A percentile compares a stretch with the other conserved stretches of the same genome.
phyloP scores from a whole-genome alignment of 2,329 filamentous ascomycete species.

The Aspergillus aculeatinus region DNA sequence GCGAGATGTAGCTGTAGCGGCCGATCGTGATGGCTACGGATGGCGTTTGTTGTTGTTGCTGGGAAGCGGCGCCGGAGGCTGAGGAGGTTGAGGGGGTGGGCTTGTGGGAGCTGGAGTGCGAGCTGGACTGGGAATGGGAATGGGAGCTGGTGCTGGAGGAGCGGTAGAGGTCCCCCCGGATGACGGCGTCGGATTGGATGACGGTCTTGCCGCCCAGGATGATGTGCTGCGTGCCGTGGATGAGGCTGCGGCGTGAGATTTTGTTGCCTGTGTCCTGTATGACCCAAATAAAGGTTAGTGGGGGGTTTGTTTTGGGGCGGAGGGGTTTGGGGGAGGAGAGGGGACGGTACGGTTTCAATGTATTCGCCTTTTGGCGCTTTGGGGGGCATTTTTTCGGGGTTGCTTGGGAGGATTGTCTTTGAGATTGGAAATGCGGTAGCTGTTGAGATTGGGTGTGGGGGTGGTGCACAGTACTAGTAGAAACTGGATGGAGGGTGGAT shows the following conservation, averaged over 20 bases:
- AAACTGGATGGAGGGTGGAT: background rate
- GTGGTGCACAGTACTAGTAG: too few relatives aligned
- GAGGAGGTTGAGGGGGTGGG: constrained; percentile 19
- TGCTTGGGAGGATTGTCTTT: too few relatives aligned
- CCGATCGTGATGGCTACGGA: constrained; percentile 74
- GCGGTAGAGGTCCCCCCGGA: constrained; percentile 81
- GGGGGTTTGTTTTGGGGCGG: background rate
- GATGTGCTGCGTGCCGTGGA: constrained; percentile 96
- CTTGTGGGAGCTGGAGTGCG: constrained; percentile 14
- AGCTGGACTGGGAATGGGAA: too few relatives aligned
- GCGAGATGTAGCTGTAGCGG: constrained; percentile 83
- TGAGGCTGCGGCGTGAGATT: constrained; percentile 85
- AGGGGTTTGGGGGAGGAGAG: background rate
- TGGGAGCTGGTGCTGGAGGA: constrained; percentile 27
- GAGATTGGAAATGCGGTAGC: background rate
- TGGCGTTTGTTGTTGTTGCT: constrained; percentile 30
- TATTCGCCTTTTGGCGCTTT: constrained; percentile 85
- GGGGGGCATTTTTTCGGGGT: constrained; percentile 60
- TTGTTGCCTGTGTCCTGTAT: constrained; percentile 93
- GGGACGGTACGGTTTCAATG: constrained; percentile 77
- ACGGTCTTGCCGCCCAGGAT: constrained; percentile 95
- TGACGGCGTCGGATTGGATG: constrained; percentile 91
- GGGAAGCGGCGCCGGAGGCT: constrained; percentile 35
- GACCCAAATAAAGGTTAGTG: background rate
- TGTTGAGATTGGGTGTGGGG: too few relatives aligned